Evolutionary conservation across 2,329 filamentous ascomycete genomes (phyloP).

Genomic region (Trichoderma aggressivum): DNA sequence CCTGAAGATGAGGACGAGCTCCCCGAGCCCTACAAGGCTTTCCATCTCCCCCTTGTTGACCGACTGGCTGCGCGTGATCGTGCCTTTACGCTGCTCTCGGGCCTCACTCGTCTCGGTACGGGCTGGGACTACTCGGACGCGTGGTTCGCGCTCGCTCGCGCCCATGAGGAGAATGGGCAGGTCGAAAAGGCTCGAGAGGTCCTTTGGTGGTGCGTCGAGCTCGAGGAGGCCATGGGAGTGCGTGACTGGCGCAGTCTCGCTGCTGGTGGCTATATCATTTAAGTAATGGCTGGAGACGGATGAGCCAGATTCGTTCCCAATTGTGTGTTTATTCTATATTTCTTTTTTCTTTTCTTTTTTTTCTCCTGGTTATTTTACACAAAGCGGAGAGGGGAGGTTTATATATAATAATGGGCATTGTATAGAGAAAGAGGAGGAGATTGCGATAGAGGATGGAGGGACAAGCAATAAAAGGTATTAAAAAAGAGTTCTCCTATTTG

Average conservation of each 20-base stretch:
- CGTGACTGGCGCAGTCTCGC: slow-evolving; percentile 73
- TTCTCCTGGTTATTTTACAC: background rate
- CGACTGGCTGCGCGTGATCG: slow-evolving; percentile 86
- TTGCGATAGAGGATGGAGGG: background rate
- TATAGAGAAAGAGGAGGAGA: slow-evolving; percentile 3
- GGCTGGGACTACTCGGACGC: slow-evolving; percentile 93
- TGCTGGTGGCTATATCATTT: slow-evolving; percentile 60
- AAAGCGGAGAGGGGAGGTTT: background rate
- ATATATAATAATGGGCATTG: background rate
- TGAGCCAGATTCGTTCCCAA: background rate
- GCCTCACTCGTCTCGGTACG: slow-evolving; percentile 76
- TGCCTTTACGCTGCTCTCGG: slow-evolving; percentile 77
- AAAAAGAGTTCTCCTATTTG: background rate
- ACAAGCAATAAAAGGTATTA: background rate
- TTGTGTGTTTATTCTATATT: background rate
- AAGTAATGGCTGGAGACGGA: background rate
- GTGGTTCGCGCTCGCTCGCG: slow-evolving; percentile 84
- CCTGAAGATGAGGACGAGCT: slow-evolving; percentile 39
- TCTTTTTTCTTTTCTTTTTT: background rate
- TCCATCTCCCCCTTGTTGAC: slow-evolving; percentile 68
- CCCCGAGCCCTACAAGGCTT: slow-evolving; percentile 52
- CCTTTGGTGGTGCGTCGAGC: slow-evolving; percentile 95
- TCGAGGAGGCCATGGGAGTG: slow-evolving; percentile 80
- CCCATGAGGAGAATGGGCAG: slow-evolving; percentile 84
- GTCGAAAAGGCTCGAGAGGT: slow-evolving; percentile 85